Base-by-base conservation (phyloP, 495 filamentous ascomycete genomes). In the Cladorrhinum samala region DNA sequence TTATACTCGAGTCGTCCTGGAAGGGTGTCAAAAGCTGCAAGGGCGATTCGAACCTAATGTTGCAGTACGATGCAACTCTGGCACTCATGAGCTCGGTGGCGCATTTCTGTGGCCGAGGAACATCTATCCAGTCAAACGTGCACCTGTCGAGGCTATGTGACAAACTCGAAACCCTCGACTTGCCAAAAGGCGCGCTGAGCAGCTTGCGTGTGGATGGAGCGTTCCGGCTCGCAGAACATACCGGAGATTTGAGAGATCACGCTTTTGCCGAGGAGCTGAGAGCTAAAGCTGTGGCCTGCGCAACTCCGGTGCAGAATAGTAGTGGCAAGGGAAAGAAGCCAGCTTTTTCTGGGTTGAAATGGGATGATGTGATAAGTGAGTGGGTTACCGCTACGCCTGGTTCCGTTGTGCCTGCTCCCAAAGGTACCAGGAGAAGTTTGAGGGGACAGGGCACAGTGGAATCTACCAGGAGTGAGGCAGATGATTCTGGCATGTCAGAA, bases 361-460 rank as follows among this genome's bases (percentile, higher is more conserved):
- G 76, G 76, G 77, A 80, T 51, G 76, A 77, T 53, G 76, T 70
- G 20, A 79, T 80, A 56, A 69, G 75, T 47, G 77, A 80, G 66
- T 80, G 77, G 77, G 70, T 79, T 16, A 70, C 57, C 19, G 54
- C 48, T 1, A 54, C 56, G 18, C 56, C 56, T 7, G 52, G 19
- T 27, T 55, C 41, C 2, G 55, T 50, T 11, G 2, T 27, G 8
- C 40, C 19, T 25, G 23, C 45, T 9, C n/a, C n/a, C n/a, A n/a
- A n/a, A n/a, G n/a, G n/a, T n/a, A n/a, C n/a, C n/a, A 2, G 19
- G 33, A 14, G 27, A 20, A 18, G 18, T 36, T 11, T 24, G 27
- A 4, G 11, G 49, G 11, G 9, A 17, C 9, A 11, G 17, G 27
- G 19, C 21, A 20, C 23, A 36, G 36, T 25, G 42, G 16, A 27